Evolutionary conservation across 148 eudicot species (phyloP).

Genomic region (Camellia lanceoleosa): DNA sequence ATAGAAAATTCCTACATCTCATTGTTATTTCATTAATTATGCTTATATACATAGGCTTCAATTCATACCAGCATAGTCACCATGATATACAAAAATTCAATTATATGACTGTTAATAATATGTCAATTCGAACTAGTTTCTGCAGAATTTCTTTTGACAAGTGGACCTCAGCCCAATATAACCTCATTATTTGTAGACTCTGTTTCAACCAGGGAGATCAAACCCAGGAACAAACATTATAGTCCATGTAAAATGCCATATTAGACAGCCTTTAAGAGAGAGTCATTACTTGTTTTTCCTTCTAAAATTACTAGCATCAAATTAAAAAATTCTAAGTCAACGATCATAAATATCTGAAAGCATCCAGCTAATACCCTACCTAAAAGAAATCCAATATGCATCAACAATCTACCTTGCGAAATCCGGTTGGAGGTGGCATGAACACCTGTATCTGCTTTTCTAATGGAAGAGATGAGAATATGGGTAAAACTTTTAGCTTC

Average conservation of each 20-base stretch:
- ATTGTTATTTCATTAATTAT: not conserved
- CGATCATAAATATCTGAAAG: not conserved
- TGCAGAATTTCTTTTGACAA: not conserved
- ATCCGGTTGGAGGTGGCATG: constrained; percentile 68
- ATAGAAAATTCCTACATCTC: not conserved
- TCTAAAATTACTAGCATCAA: not conserved
- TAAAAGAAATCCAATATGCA: not conserved
- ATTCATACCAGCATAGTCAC: not conserved
- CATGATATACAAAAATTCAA: not conserved
- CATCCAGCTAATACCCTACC: not conserved
- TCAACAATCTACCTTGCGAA: constrained; percentile 63
- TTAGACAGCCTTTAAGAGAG: not conserved
- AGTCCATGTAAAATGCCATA: not conserved
- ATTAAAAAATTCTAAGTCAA: not conserved
- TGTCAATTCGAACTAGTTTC: not conserved
- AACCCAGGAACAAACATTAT: not conserved
- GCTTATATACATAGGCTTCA: not conserved
- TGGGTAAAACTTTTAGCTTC: constrained; percentile 52
- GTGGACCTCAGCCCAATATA: not conserved
- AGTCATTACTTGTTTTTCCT: constrained; percentile 1
- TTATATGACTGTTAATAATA: not conserved
- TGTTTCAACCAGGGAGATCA: not conserved
- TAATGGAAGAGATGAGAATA: constrained; percentile 88
- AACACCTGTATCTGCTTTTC: constrained; percentile 94
- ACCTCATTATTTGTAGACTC: not conserved